Evolutionary conservation across 805 yeast genomes (phyloP), one percentile per base, ranked within the genome.

Genomic region (Millerago galiae): DNA sequence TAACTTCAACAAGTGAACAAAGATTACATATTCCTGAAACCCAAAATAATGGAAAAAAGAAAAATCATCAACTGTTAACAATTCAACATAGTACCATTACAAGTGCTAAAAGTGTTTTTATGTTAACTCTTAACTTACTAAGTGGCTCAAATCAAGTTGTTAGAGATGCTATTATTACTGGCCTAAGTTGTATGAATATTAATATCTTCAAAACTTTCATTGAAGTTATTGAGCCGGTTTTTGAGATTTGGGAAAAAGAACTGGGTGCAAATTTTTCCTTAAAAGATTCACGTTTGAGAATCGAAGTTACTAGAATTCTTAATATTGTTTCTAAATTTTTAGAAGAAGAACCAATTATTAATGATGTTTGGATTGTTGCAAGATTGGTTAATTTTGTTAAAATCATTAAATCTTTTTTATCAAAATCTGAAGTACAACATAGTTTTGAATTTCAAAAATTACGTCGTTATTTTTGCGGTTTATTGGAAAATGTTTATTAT

Each of bases 41-140:
- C 9, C 68, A 67, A 10, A 68, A 76, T 6, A 95, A 85, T 53
- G 79, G 82, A 0, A 68, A 93, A 45, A 89, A 87, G 54, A 81
- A 75, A 53, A 81, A 91, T 1, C 80, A 83, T 52, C 95, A 85
- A 47, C 72, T 84, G 52, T 76, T 84, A 53, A 86, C 86, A 0
- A 75, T 88, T 29, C 96, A 88, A 53, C 95, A 86, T 52, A 95
- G 89, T 57, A 83, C 87, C 39, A 90, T 93, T 42, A 90, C 95
- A 1, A 87, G 96, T 46, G 97, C 96, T 0, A 81, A 83, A 45
- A 82, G 95, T 0, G 81, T 93, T 2, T 93, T 93, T 65, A 75
- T 82, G 43, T 80, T 93, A 82, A 90, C 88, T 0, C 67, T 88
- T 31, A 97, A 97, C 0, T 66, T 93, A 25, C 62, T 93, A 37